A percentile compares a stretch with the other conserved stretches of the same genome.
phyloP scores from a whole-genome alignment of 2,329 filamentous ascomycete species.

The Domatiomyces globalis region DNA sequence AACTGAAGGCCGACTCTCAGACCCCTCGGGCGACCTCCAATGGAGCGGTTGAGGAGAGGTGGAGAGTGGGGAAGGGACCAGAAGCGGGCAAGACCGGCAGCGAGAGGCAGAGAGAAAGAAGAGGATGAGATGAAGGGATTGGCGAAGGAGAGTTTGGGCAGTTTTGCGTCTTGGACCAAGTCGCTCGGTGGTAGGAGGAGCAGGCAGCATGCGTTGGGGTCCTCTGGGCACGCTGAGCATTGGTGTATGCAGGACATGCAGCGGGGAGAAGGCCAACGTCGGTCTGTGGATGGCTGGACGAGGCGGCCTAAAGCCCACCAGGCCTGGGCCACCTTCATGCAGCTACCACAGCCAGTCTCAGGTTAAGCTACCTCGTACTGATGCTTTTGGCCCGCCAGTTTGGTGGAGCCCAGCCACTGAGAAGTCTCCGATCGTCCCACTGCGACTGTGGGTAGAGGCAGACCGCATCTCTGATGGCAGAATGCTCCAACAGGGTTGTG shows the following conservation, averaged over 20 bases:
- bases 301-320: background rate
- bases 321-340: background rate
- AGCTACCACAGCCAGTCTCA: background rate
- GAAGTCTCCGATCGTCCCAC: too few species aligned
- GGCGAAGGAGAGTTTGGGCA: background rate
- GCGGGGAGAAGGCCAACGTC: background rate
- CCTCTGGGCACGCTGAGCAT: background rate
- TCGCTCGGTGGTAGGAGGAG: background rate
- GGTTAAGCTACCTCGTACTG: background rate
- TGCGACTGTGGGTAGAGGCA: background rate
- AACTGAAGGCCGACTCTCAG: constrained; percentile 4
- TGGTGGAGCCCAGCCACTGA: background rate
- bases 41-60: constrained; percentile 3
- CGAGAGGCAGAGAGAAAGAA: background rate
- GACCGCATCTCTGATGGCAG: background rate
- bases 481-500: background rate
- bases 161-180: background rate
- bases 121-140: background rate
- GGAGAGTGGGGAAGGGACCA: constrained; percentile 2
- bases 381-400: background rate
- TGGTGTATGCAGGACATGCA: background rate
- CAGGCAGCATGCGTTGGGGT: background rate
- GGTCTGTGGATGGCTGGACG: background rate
- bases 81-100: constrained; percentile 3
- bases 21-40: constrained; percentile 6